Base-by-base conservation (phyloP, 345 rosid genomes). In the Garcia nutans region DNA sequence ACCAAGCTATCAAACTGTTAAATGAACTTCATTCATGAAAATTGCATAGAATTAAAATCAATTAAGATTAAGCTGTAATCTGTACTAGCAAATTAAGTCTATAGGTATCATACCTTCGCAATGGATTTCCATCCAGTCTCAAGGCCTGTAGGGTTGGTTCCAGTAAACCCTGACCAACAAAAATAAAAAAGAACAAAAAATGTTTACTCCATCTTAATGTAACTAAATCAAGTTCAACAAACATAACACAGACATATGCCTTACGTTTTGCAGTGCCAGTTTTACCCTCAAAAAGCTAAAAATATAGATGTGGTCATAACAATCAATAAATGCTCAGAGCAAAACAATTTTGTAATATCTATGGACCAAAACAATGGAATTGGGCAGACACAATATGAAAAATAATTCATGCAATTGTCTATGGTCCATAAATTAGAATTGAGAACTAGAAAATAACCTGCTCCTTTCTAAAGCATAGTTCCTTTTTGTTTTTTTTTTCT, bases 121-220 rank as follows among this genome's bases (percentile, higher is more conserved):
- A 71, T 56, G 97, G 97, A 84, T 95, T 95, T 68, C 97, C 97
- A 45, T 91, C 92, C 8, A 94, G 94, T 76, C 96, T 89, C 76
- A 93, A 76, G 70, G 81, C 94, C 75, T 93, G 97, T 68, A 93
- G 85, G 78, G 79, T 89, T 56, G 92, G 89, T 57, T 95, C 97
- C 54, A 95, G 96, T 66, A 91, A 85, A 74, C 96, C 97, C 99
- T 95, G 86, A 70, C 17, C 45, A 54, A 2, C 23, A 31, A 10
- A 42, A 65, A 42, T 0, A 44, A 42, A 0, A 6, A 61, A 61
- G 17, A 31, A 61, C 9, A 8, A 26, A 61, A 41, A 3, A 37
- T 37, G 41, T 37, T 52, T 45, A 60, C 55, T 45, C 49, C 70
- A 71, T 60, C 70, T 23, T 3, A n/a, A 10, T 10, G 5, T 11